phyloP scores from a whole-genome alignment of 495 filamentous ascomycete species.

The Penicillium steckii region DNA sequence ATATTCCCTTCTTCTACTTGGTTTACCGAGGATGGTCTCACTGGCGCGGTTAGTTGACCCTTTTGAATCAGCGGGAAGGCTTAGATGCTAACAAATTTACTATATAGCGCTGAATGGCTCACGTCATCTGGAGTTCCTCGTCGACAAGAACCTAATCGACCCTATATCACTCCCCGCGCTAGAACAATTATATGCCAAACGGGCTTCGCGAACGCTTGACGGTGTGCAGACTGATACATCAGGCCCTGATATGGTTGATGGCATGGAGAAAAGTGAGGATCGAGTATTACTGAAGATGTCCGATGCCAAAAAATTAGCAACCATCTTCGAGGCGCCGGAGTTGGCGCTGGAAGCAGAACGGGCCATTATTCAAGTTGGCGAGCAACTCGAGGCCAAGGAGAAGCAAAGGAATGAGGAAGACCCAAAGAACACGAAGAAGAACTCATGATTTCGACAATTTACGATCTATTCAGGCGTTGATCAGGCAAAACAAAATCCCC shows the following conservation, averaged over 20 bases:
- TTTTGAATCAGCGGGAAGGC: no score
- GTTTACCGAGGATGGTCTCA: slow-evolving; percentile 75
- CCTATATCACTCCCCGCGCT: slow-evolving; percentile 61
- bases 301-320: slow-evolving; percentile 61
- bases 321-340: slow-evolving; percentile 73
- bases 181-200: slow-evolving; percentile 68
- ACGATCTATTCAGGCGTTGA: neutral
- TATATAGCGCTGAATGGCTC: slow-evolving; percentile 71
- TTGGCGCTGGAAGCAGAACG: slow-evolving; percentile 86
- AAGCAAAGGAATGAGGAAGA: slow-evolving; percentile 31
- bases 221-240: slow-evolving; percentile 21
- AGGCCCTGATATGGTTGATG: slow-evolving; percentile 35
- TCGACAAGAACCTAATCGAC: slow-evolving; percentile 66
- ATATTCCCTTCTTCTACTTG: slow-evolving; percentile 97
- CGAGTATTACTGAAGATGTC: slow-evolving; percentile 58
- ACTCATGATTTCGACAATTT: slow-evolving; percentile 13
- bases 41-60: slow-evolving; percentile 53
- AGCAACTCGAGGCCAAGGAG: slow-evolving; percentile 55
- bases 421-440: slow-evolving; percentile 24
- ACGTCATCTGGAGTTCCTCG: slow-evolving; percentile 77
- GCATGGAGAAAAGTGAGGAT: slow-evolving; percentile 50
- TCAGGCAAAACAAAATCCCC: neutral
- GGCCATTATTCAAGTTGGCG: slow-evolving; percentile 83
- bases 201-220: slow-evolving; percentile 28
- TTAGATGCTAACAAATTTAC: slow-evolving; percentile 7